Evolutionary conservation across 2,329 filamentous ascomycete species (phyloP).

Genomic region (Colletotrichum eremochloae): DNA sequence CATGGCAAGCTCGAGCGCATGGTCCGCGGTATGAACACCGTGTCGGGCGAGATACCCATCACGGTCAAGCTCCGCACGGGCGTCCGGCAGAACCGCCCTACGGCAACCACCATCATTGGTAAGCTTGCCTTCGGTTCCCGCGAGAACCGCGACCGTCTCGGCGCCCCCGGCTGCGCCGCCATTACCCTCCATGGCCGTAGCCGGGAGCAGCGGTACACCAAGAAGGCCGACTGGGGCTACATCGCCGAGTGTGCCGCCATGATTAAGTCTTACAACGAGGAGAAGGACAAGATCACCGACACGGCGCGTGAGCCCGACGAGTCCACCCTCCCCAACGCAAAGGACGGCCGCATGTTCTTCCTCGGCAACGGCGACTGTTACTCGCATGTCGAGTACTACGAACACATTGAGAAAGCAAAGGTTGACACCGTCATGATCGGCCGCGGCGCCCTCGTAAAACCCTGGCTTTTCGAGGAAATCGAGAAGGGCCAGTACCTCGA

Average conservation of each 20-base stretch:
- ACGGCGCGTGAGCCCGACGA: conserved; percentile 83
- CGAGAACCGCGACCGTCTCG: conserved; percentile 77
- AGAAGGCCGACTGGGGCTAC: conserved; percentile 93
- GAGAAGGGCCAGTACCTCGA: conserved; percentile 92
- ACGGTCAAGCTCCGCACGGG: conserved; percentile 96
- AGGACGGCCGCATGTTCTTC: conserved; percentile 83
- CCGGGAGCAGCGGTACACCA: conserved; percentile 94
- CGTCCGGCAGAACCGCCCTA: conserved; percentile 83
- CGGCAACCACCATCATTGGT: conserved; percentile 84
- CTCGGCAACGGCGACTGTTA: conserved; percentile 97
- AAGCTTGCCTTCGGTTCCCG: conserved; percentile 84
- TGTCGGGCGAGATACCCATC: conserved; percentile 91
- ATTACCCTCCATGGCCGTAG: conserved; percentile 95
- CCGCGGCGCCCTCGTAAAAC: conserved; percentile 96
- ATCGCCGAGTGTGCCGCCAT: conserved; percentile 91
- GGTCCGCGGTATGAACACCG: conserved; percentile 93
- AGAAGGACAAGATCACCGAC: conserved; percentile 76
- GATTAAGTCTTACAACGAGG: conserved; percentile 82
- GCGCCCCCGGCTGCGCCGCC: conserved; percentile 89
- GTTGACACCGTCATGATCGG: conserved; percentile 98
- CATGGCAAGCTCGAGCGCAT: conserved; percentile 93
- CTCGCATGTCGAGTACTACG: conserved; percentile 89
- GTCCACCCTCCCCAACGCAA: conserved; percentile 76
- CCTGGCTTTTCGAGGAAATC: conserved; percentile 99
- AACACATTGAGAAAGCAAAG: conserved; percentile 79